Evolutionary conservation across 225 moss, liverwort and hornwort genomes (phyloP).

Genomic region (Anthoceros angustus): DNA sequence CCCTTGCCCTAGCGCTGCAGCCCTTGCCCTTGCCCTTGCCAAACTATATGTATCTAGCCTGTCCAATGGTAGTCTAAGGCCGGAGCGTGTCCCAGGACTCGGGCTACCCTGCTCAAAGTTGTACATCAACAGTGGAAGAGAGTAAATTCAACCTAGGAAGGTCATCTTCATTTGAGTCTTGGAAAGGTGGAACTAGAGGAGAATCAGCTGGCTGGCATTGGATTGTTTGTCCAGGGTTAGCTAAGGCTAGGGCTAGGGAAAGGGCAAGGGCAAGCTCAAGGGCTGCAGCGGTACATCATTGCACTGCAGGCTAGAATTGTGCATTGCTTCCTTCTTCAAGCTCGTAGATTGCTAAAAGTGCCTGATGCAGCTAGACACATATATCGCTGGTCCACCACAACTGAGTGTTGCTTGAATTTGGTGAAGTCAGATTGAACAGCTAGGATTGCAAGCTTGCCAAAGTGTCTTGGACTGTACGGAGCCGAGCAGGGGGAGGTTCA

Average conservation of each 20-base stretch:
- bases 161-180: constrained; percentile 2
- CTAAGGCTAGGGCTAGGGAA: too few relatives aligned
- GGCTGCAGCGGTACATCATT: neutral
- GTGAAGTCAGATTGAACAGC: neutral
- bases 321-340: neutral
- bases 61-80: too few relatives aligned
- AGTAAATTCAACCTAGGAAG: neutral
- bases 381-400: neutral
- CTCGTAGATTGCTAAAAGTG: neutral
- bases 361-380: neutral
- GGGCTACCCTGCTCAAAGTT: neutral
- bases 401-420: neutral
- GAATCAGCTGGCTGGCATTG: too few relatives aligned
- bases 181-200: constrained; percentile 1
- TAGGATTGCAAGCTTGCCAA: neutral
- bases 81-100: neutral
- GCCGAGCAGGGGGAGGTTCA: neutral
- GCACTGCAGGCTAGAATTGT: neutral
- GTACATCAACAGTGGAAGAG: neutral
- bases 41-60: too few relatives aligned
- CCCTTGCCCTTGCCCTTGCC: too few relatives aligned
- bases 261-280: too few relatives aligned
- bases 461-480: constrained; percentile 2
- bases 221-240: neutral
- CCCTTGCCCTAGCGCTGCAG: too few relatives aligned